Evolutionary conservation across 495 filamentous ascomycete genomes (phyloP).

Genomic region (Neurospora sublineolata): DNA sequence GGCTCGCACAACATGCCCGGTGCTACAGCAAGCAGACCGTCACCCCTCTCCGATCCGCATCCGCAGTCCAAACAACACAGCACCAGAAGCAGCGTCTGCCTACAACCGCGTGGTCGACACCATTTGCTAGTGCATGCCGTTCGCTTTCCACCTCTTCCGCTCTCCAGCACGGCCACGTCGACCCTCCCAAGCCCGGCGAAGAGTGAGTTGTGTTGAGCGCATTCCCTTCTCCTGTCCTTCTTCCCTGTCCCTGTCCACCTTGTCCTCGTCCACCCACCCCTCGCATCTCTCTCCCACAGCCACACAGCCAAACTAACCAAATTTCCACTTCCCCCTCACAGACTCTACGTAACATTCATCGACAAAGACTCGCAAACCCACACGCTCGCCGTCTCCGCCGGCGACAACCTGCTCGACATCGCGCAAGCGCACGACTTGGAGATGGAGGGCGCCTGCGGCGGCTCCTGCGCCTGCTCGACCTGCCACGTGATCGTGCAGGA

Average conservation of each 20-base stretch:
- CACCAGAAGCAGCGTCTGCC: not conserved
- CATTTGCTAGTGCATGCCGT: not conserved
- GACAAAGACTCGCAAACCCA: slow-evolving; percentile 78
- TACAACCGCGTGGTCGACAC: not conserved
- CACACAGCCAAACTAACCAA: no score
- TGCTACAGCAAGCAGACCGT: slow-evolving; percentile 11
- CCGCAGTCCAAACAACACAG: not conserved
- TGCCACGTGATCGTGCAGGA: slow-evolving; percentile 91
- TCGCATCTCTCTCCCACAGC: no score
- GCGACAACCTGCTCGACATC: slow-evolving; percentile 88
- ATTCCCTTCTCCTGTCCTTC: not conserved
- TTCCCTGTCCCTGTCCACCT: not conserved
- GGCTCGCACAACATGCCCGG: slow-evolving; percentile 14
- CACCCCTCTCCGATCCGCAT: not conserved
- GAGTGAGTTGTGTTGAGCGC: slow-evolving; percentile 52
- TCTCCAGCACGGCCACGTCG: slow-evolving; percentile 63
- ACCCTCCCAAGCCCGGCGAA: slow-evolving; percentile 81
- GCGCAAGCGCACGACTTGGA: slow-evolving; percentile 90
- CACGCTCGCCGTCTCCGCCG: slow-evolving; percentile 66
- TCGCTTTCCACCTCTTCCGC: slow-evolving; percentile 54
- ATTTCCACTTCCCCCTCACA: slow-evolving; percentile 17
- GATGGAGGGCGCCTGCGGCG: slow-evolving; percentile 97
- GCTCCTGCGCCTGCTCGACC: slow-evolving; percentile 91
- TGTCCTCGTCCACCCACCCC: not conserved
- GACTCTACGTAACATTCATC: slow-evolving; percentile 82